These are phyloP conservation scores for Sphagnurus paluster DNA, from an alignment of 1,284 basidiomycete genomes.

Conservation along the genomic window DNA sequence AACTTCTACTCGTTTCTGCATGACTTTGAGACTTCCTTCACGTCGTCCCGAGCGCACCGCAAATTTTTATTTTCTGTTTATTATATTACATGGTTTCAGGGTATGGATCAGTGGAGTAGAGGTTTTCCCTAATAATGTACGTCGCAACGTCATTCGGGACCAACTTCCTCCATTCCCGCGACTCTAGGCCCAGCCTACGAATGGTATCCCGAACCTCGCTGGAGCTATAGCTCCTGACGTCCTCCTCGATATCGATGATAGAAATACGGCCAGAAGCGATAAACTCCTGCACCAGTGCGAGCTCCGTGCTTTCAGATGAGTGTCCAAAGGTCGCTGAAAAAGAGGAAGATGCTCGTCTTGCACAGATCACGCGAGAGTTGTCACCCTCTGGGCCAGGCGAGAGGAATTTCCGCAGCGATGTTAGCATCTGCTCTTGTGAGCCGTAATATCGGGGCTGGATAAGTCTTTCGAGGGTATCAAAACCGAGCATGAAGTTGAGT, in stretches of 20 bases:
- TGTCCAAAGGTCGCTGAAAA: conserved; percentile 15
- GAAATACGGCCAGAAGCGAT: conserved; percentile 49
- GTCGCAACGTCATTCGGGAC: conserved; percentile 33
- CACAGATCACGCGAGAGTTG: conserved; percentile 73
- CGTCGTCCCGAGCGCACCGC: too few species aligned
- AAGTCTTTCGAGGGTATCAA: conserved; percentile 87
- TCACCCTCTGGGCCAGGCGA: conserved; percentile 47
- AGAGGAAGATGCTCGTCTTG: conserved; percentile 45
- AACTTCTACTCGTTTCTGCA: too few species aligned
- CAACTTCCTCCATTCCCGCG: conserved; percentile 32
- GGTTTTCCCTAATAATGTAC: conserved; percentile 44
- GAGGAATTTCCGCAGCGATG: conserved; percentile 63
- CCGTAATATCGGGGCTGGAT: conserved; percentile 81
- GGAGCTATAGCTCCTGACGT: conserved; percentile 68
- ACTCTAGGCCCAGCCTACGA: conserved; percentile 20
- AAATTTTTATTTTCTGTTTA: too few species aligned
- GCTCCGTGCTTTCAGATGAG: conserved; percentile 19
- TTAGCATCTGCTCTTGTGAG: conserved; percentile 51
- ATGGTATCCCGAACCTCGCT: conserved; percentile 66
- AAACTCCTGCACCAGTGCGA: conserved; percentile 46
- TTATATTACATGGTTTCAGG: too few species aligned
- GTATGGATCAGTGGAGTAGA: conserved; percentile 43
- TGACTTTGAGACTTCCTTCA: too few species aligned
- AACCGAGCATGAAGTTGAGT: conserved; percentile 77
- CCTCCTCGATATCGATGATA: conserved; percentile 60